Conservation (phyloP, 2,329 filamentous ascomycete species). For the Calonectria pseudoturangicola region DNA sequence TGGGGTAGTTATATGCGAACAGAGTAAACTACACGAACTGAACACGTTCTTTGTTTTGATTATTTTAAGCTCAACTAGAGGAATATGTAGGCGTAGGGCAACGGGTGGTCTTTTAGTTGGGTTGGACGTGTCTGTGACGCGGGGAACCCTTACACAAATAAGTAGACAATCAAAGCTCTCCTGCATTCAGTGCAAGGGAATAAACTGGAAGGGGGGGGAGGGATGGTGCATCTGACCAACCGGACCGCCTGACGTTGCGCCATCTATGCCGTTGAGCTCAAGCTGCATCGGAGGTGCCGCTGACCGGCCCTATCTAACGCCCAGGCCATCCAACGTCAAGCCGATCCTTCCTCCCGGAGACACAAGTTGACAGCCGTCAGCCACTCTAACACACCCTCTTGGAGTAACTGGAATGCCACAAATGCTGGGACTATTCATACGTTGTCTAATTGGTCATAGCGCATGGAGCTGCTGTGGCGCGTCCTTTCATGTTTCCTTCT, state of each 20-base stretch:
- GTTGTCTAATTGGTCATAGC: slow-evolving; percentile 48
- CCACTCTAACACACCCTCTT: slow-evolving; percentile 48
- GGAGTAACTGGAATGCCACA: slow-evolving; percentile 48
- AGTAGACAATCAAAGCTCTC: slow-evolving; percentile 53
- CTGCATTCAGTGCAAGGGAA: slow-evolving; percentile 43
- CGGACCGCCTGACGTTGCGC: slow-evolving; percentile 49
- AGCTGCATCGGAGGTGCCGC: slow-evolving; percentile 55
- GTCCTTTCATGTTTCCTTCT: slow-evolving; percentile 51
- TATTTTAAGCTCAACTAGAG: slow-evolving; percentile 50
- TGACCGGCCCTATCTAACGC: slow-evolving; percentile 47
- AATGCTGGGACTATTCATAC: slow-evolving; percentile 38
- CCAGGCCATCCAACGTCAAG: slow-evolving; percentile 43
- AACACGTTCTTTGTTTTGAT: slow-evolving; percentile 50
- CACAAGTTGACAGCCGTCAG: slow-evolving; percentile 48
- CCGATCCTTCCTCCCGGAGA: slow-evolving; percentile 31
- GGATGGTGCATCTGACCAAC: slow-evolving; percentile 39
- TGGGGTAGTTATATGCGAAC: slow-evolving; percentile 47
- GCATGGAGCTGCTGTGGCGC: slow-evolving; percentile 52
- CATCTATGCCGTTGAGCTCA: slow-evolving; percentile 47
- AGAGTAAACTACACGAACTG: slow-evolving; percentile 38
- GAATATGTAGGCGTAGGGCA: slow-evolving; percentile 47
- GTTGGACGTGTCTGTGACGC: slow-evolving; percentile 43
- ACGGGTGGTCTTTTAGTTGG: slow-evolving; percentile 40
- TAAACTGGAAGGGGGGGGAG: not conserved
- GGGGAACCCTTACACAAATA: slow-evolving; percentile 54